Conservation (phyloP, 169 alveolate genomes). For the Plasmodium berghei region DNA sequence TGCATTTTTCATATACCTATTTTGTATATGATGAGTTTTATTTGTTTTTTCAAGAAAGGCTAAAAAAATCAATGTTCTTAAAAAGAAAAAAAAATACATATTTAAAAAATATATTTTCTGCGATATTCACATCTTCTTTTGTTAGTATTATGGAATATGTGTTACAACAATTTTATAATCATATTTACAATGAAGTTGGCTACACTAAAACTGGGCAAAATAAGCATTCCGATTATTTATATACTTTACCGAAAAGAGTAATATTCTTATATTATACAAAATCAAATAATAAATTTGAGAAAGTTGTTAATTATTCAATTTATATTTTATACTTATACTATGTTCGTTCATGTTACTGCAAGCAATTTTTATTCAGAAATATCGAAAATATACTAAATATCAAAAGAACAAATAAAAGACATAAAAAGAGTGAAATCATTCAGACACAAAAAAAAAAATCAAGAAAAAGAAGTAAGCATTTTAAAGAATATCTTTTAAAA, state of each 20-base stretch:
- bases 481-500: background rate
- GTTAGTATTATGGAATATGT: conserved; percentile 20
- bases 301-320: conserved; percentile 25
- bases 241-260: conserved; percentile 8
- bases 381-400: no score
- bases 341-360: background rate
- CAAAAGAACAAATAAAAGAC: background rate
- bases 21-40: conserved; percentile 43
- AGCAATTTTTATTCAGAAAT: background rate
- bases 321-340: conserved; percentile 52
- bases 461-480: background rate
- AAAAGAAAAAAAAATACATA: no score
- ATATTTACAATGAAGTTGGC: background rate
- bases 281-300: conserved; percentile 19
- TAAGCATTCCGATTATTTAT: background rate
- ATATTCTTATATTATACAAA: conserved; percentile 19
- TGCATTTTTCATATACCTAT: conserved; percentile 7
- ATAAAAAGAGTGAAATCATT: background rate
- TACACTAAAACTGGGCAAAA: background rate
- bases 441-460: background rate
- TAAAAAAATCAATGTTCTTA: conserved; percentile 14
- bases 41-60: conserved; percentile 1
- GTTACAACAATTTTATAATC: conserved; percentile 16
- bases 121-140: background rate
- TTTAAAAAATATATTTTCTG: no score